Evolutionary conservation across 345 rosid species (phyloP), one percentile per base, ranked within the genome.

Genomic region (Arabidopsis suecica): DNA sequence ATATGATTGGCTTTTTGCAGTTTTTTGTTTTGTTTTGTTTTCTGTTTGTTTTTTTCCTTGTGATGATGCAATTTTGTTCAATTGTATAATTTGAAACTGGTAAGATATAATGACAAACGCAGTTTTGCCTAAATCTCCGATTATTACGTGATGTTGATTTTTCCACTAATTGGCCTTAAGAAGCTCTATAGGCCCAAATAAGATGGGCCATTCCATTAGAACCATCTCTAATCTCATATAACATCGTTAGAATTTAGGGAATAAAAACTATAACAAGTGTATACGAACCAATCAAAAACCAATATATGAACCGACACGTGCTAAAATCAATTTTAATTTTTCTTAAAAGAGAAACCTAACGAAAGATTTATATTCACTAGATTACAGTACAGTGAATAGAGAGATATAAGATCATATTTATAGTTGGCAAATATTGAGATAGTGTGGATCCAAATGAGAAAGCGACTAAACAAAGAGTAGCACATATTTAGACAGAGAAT

Each of bases 391-490:
- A 75, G 32, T 64, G 56, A 65, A 55, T 30, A 58, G 54, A 30
- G 32, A 28, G 32, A 28, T 3, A 28, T 28, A 28, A 28, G 4
- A 28, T 28, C 32, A 28, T 16, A 47, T 20, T 30, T 20, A n/a
- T 33, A 65, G 78, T 73, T 59, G 44, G 47, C 37, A 50, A 75
- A 49, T 40, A 59, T 59, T 68, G 55, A 16, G 25, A 25, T 38
- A 36, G 50, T 69, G 70, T 69, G 79, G 75, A 61, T 69, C 69
- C 79, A 76, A 76, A 61, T 53, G 73, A 13, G 81, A 81, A 47
- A 68, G 81, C 81, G 81, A 78, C 81, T 58, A 33, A 78, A 78
- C 77, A 13, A 13, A 22, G 73, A 65, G 62, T 64, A 58, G 72
- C 56, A 77, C 40, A 77, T 47, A 47, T 30, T 40, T 63, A 61